Percentiles rank a stretch among this genome's conserved stretches.
phyloP scores from a whole-genome alignment of 768 basidiomycete genomes.

The Pleurotus pulmonarius region DNA sequence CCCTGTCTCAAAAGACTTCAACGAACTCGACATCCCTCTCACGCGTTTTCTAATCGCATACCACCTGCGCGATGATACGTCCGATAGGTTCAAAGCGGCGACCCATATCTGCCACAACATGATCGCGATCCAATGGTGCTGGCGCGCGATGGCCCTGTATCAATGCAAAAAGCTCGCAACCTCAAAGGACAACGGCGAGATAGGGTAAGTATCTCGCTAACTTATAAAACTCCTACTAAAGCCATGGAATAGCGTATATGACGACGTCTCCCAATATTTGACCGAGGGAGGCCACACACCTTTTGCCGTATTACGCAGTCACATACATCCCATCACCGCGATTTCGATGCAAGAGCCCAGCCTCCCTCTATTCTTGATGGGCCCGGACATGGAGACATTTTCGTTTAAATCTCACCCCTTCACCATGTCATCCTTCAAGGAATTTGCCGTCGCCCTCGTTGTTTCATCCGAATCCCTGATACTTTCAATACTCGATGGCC shows the following conservation, averaged over 20 bases:
- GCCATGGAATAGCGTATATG: not conserved
- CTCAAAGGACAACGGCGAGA: too few species aligned
- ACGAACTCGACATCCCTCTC: not conserved
- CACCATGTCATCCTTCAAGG: not conserved
- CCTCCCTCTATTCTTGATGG: conserved; percentile 8
- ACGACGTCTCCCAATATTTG: not conserved
- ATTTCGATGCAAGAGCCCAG: conserved; percentile 4
- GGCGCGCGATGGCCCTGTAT: not conserved
- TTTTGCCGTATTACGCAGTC: conserved; percentile 1
- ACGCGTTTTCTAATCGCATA: conserved; percentile 6
- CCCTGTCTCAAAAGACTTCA: not conserved
- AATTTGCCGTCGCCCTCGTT: not conserved
- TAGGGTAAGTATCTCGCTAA: too few species aligned
- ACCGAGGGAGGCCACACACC: not conserved
- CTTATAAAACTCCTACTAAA: not conserved
- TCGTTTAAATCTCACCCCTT: conserved; percentile 4
- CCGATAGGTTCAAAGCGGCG: not conserved
- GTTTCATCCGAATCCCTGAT: not conserved
- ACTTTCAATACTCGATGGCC: not conserved
- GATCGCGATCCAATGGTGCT: conserved; percentile 3
- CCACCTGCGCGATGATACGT: conserved; percentile 3
- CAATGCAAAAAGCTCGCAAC: too few species aligned
- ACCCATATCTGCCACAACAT: not conserved
- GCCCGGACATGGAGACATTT: not conserved
- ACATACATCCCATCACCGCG: conserved; percentile 2